A percentile compares a stretch with the other conserved stretches of the same genome.
Conservation (phyloP, 2,329 filamentous ascomycete species). For the Ophiostoma novo-ulmi region DNA sequence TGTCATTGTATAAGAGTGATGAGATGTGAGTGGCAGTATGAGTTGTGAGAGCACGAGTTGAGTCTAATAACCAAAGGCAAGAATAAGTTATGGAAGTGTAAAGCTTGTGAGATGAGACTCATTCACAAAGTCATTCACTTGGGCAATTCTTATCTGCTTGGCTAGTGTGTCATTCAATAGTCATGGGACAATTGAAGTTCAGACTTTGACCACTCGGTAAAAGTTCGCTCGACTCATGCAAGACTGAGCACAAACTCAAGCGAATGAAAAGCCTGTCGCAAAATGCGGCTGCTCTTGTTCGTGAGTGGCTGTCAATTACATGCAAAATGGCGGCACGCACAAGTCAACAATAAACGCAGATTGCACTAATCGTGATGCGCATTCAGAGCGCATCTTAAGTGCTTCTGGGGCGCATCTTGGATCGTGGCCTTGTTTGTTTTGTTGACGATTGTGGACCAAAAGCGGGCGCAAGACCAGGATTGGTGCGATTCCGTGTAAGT, state of each 20-base stretch:
- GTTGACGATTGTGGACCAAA: constrained; percentile 4
- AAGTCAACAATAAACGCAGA: not conserved
- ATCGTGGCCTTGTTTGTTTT: not conserved
- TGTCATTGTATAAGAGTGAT: not conserved
- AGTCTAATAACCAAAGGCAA: not conserved
- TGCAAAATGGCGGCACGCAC: not conserved
- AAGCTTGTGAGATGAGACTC: not conserved
- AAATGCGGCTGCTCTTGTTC: not conserved
- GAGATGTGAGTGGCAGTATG: not conserved
- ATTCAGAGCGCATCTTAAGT: not conserved
- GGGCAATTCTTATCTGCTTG: not conserved
- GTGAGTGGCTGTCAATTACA: not conserved
- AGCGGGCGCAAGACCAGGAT: not conserved
- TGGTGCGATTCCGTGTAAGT: constrained; percentile 11
- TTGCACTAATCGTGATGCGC: constrained; percentile 3
- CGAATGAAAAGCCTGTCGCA: not conserved
- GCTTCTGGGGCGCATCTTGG: not conserved
- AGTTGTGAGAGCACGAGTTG: not conserved
- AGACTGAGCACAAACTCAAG: not conserved
- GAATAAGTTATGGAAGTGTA: not conserved
- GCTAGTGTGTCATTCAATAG: not conserved
- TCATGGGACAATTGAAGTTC: not conserved
- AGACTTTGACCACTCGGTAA: not conserved
- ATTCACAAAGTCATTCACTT: constrained; percentile 2
- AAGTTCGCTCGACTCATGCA: not conserved